Evolutionary conservation across 1,139 yeast genomes (phyloP), one percentile per base, ranked within the genome.

Genomic region (Pichia sp.): DNA sequence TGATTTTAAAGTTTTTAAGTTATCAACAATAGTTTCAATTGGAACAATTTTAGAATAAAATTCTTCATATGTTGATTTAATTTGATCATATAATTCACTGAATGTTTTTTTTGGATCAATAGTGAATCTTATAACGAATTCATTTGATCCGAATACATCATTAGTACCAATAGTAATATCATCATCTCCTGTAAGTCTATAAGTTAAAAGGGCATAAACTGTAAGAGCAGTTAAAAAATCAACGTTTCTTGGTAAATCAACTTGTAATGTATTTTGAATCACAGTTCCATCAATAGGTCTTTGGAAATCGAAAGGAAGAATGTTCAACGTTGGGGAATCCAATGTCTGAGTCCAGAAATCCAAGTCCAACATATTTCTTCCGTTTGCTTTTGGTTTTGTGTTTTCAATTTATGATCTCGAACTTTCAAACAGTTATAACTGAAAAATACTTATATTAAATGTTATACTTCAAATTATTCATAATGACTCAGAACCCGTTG

Each of bases 171-270:
- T 67, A n/a, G 85, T 82, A 44, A 92, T 80, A 58, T 92, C 97
- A 53, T 89, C 97, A 60, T 92, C 97, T 27, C 97, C 97, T 5
- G 97, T 84, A 45, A 87, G 70, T 60, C 97, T 75, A 64, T 76
- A 82, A 34, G 87, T 73, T 47, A 92, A 70, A 2, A 83, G 78
- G 27, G 83, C 78, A 67, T 82, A 86, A 1, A 77, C 77, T n/a
- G 95, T 70, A 48, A 87, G 71, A 0, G 82, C 80, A 23, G 74
- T 64, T 29, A 72, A 61, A 61, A 82, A 85, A 36, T 62, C 62
- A 2, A 60, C 45, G 20, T 47, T 43, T 24, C 43, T 43, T 24
- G 71, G 70, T 11, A 78, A 53, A 10, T 65, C 54, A 44, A 75
- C 68, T 9, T 71, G 59, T 53, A 72, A 64, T 29, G 70, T 68